These are phyloP conservation scores for Psilocybe subaeruginosa DNA, from an alignment of 768 basidiomycete species.

Conservation along the genomic window DNA sequence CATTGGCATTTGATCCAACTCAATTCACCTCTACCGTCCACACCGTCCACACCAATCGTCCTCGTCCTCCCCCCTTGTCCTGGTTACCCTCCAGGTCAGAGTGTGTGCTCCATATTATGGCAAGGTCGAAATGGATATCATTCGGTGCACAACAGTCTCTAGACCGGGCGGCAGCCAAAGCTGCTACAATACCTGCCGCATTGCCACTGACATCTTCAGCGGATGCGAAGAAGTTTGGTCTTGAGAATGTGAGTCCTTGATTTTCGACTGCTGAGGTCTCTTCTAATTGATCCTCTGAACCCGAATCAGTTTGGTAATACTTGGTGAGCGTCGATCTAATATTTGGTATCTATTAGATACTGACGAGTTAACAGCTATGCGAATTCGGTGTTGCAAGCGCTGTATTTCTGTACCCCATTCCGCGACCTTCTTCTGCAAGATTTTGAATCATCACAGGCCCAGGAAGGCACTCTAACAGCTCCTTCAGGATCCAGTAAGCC, in stretches of 20 bases:
- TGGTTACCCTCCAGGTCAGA: constrained; percentile 7
- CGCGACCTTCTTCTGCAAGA: constrained; percentile 85
- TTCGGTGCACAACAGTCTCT: constrained; percentile 30
- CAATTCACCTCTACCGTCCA: background rate
- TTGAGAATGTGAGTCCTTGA: constrained; percentile 85
- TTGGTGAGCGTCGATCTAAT: constrained; percentile 57
- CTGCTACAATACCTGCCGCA: constrained; percentile 25
- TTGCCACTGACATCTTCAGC: constrained; percentile 50
- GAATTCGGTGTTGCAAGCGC: constrained; percentile 97
- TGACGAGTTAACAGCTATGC: constrained; percentile 70
- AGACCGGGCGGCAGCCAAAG: constrained; percentile 27
- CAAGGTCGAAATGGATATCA: constrained; percentile 42
- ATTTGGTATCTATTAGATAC: constrained; percentile 8
- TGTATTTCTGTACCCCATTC: constrained; percentile 95
- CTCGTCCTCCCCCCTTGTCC: constrained; percentile 6
- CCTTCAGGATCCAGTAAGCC: constrained; percentile 29
- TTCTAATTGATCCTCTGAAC: constrained; percentile 7
- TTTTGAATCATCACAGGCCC: constrained; percentile 51
- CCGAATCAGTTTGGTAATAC: constrained; percentile 87
- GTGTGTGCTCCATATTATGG: constrained; percentile 28
- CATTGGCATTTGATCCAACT: constrained; percentile 9
- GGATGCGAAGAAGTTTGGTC: constrained; percentile 89
- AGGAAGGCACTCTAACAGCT: constrained; percentile 28
- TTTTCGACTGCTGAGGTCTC: background rate
- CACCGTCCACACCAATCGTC: constrained; percentile 9